Percentiles rank a stretch among this genome's conserved stretches.
Evolutionary conservation across 2,329 filamentous ascomycete genomes (phyloP).

Genomic region (Lachnellula occidentalis): DNA sequence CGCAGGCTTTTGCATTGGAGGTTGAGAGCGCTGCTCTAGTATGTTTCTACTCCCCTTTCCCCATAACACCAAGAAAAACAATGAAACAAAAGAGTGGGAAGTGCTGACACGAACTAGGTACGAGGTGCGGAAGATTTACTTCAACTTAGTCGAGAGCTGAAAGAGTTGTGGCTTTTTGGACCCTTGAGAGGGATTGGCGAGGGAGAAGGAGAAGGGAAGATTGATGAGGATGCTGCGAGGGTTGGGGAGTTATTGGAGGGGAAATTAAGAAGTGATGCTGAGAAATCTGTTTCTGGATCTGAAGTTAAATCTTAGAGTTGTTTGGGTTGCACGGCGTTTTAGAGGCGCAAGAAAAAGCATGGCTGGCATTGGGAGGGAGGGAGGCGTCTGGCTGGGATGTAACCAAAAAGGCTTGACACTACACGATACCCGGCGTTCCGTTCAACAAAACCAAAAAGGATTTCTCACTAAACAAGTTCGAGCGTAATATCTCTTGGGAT

Average conservation of each 20-base stretch:
- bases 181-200: slow-evolving; percentile 40
- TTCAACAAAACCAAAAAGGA: too few species aligned
- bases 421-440: neutral
- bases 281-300: slow-evolving; percentile 1
- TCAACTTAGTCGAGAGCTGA: slow-evolving; percentile 42
- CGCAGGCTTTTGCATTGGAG: slow-evolving; percentile 29
- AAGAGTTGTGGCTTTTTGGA: slow-evolving; percentile 46
- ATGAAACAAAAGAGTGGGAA: neutral
- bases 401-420: neutral
- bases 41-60: neutral
- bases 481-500: too few species aligned
- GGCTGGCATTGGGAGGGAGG: neutral
- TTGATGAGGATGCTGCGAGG: slow-evolving; percentile 34
- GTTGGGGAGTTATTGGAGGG: slow-evolving; percentile 25
- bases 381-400: too few species aligned
- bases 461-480: too few species aligned
- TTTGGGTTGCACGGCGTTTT: neutral
- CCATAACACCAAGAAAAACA: neutral
- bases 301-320: neutral
- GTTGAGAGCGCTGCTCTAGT: slow-evolving; percentile 30
- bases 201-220: slow-evolving; percentile 35
- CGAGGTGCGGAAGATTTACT: slow-evolving; percentile 38
- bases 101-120: slow-evolving; percentile 18
- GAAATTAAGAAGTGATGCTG: slow-evolving; percentile 12
- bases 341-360: neutral